These are phyloP conservation scores for Penicillium samsonianum DNA, from an alignment of 495 filamentous ascomycete genomes.

Conservation along the genomic window DNA sequence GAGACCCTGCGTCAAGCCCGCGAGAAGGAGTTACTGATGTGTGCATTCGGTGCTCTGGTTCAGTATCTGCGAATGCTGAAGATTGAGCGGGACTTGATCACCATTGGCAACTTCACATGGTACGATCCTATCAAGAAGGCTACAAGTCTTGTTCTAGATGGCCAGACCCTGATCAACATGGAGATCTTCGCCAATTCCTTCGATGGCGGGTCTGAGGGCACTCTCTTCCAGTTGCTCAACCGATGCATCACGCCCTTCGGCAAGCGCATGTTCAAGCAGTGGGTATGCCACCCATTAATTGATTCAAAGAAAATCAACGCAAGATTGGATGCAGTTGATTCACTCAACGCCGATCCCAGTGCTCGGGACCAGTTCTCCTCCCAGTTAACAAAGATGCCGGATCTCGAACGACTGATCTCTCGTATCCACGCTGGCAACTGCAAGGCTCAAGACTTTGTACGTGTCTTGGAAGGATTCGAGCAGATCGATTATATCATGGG, in stretches of 20 bases:
- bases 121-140: constrained; percentile 95
- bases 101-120: constrained; percentile 85
- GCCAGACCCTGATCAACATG: constrained; percentile 95
- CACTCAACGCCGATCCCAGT: constrained; percentile 77
- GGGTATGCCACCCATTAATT: constrained; percentile 94
- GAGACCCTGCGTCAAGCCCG: constrained; percentile 67
- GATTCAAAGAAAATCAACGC: constrained; percentile 87
- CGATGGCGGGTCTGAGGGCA: constrained; percentile 82
- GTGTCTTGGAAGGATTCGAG: constrained; percentile 95
- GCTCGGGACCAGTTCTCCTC: constrained; percentile 81
- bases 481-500: constrained; percentile 91
- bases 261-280: constrained; percentile 94
- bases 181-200: constrained; percentile 95
- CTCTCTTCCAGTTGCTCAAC: constrained; percentile 87
- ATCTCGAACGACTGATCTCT: constrained; percentile 92
- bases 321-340: constrained; percentile 92
- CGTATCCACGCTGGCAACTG: constrained; percentile 89
- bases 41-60: constrained; percentile 84
- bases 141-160: constrained; percentile 89
- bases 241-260: constrained; percentile 96
- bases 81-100: constrained; percentile 84
- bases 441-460: constrained; percentile 86
- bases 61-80: constrained; percentile 87
- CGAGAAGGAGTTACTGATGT: constrained; percentile 84
- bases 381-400: constrained; percentile 85